Percentiles rank a stretch among this genome's conserved stretches.
Evolutionary conservation across 441 rosid genomes (phyloP).

Genomic region (Populus hybrid): DNA sequence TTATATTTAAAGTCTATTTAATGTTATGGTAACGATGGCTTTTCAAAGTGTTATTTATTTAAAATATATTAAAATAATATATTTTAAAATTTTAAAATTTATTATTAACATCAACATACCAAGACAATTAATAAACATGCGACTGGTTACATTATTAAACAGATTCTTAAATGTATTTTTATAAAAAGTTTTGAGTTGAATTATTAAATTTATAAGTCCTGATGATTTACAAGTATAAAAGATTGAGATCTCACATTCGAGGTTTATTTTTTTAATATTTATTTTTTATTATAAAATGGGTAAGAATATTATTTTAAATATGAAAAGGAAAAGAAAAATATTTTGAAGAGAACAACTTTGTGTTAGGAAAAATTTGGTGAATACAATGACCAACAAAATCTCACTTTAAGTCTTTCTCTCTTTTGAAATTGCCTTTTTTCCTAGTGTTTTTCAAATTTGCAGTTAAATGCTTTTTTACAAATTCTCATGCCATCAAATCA

Average conservation of each 20-base stretch:
- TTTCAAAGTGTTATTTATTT: too few relatives aligned
- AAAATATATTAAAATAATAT: too few relatives aligned
- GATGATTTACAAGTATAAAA: not conserved
- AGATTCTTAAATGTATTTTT: too few relatives aligned
- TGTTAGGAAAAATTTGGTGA: not conserved
- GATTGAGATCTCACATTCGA: too few relatives aligned
- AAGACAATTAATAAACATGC: too few relatives aligned
- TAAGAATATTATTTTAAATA: too few relatives aligned
- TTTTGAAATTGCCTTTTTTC: constrained; percentile 17
- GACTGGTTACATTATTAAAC: fast-evolving
- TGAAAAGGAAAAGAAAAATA: too few relatives aligned
- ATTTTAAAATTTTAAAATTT: too few relatives aligned
- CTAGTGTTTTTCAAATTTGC: constrained; percentile 2
- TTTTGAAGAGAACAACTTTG: not conserved
- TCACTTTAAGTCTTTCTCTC: constrained; percentile 18
- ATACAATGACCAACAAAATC: constrained; percentile 15
- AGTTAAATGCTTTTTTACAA: constrained; percentile 25
- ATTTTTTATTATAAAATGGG: too few relatives aligned
- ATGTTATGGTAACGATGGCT: fast-evolving
- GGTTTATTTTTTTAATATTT: too few relatives aligned
- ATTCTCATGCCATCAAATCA: constrained; percentile 20
- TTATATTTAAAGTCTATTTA: fast-evolving
- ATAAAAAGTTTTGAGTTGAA: not conserved
- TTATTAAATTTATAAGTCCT: too few relatives aligned
- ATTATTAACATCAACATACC: too few relatives aligned